These are phyloP conservation scores for Agapanthus africanus DNA, from an alignment of 106 monocot species.

Conservation along the genomic window DNA sequence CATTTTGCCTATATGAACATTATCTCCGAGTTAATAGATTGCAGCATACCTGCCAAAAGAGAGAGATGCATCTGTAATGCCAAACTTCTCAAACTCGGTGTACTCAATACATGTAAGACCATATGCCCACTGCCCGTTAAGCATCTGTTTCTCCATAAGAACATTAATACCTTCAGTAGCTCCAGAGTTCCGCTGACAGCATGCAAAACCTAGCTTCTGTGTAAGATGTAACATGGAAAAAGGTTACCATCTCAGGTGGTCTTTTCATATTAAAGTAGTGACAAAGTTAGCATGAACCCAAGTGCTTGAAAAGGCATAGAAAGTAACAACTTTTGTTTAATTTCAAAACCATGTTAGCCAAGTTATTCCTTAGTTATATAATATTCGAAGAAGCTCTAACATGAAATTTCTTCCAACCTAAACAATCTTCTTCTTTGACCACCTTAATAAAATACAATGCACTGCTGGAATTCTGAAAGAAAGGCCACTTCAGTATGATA, in stretches of 20 bases:
- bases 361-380: no score
- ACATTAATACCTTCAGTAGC: constrained; percentile 98
- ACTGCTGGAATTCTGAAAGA: no score
- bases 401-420: no score
- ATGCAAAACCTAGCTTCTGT: constrained; percentile 98
- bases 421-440: no score
- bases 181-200: constrained; percentile 65
- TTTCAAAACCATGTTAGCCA: no score
- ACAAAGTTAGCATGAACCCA: not conserved
- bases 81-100: constrained; percentile 94
- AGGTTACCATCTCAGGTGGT: not conserved
- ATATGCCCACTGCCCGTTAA: constrained; percentile 69
- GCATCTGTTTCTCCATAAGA: constrained; percentile 69
- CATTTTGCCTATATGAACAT: not conserved
- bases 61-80: constrained; percentile 38
- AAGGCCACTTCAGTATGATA: no score
- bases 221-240: constrained; percentile 15
- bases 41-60: constrained; percentile 43
- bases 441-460: no score
- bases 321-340: no score
- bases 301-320: no score
- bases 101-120: constrained; percentile 93
- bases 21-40: not conserved
- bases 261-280: not conserved
- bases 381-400: no score